Evolutionary conservation across 2,329 filamentous ascomycete genomes (phyloP).

Genomic region (Neurospora crassa): DNA sequence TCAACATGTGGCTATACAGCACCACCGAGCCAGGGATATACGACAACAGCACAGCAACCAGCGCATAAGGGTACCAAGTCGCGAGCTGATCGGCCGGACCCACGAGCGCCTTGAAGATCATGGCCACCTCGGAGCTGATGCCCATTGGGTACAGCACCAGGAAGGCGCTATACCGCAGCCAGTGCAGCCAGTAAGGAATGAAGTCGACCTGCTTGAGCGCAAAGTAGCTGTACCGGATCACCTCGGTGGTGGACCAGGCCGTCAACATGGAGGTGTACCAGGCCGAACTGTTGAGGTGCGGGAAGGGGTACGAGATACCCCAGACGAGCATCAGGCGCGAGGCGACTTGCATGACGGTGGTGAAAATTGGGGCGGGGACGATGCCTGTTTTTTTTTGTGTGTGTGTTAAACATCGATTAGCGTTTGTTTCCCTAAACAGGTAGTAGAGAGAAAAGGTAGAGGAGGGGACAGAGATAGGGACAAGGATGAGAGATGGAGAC

Average conservation of each 20-base stretch:
- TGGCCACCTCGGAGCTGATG: conserved; percentile 75
- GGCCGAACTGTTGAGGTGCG: conserved; percentile 47
- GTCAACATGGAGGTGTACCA: conserved; percentile 70
- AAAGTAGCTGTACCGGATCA: conserved; percentile 90
- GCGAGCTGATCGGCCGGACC: conserved; percentile 42
- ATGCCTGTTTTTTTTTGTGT: conserved; percentile 43
- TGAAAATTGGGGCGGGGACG: conserved; percentile 75
- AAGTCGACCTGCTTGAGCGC: conserved; percentile 59
- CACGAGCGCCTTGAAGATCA: conserved; percentile 60
- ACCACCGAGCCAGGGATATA: conserved; percentile 81
- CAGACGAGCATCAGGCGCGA: conserved; percentile 84
- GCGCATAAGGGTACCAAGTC: conserved; percentile 43
- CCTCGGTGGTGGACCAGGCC: conserved; percentile 86
- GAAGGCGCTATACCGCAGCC: conserved; percentile 89
- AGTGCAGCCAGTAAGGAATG: conserved; percentile 54
- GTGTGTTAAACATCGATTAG: conserved; percentile 4
- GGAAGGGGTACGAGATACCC: conserved; percentile 69
- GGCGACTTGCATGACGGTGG: conserved; percentile 83
- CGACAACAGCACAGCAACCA: conserved; percentile 57
- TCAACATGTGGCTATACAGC: conserved; percentile 91
- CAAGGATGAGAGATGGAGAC: background rate
- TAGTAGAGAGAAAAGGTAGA: background rate
- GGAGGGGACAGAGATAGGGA: background rate
- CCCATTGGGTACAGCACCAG: conserved; percentile 87
- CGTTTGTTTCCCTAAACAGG: background rate